These are phyloP conservation scores for Pyrrhoderma lamaoense DNA, from an alignment of 1,284 basidiomycete genomes.

Conservation along the genomic window DNA sequence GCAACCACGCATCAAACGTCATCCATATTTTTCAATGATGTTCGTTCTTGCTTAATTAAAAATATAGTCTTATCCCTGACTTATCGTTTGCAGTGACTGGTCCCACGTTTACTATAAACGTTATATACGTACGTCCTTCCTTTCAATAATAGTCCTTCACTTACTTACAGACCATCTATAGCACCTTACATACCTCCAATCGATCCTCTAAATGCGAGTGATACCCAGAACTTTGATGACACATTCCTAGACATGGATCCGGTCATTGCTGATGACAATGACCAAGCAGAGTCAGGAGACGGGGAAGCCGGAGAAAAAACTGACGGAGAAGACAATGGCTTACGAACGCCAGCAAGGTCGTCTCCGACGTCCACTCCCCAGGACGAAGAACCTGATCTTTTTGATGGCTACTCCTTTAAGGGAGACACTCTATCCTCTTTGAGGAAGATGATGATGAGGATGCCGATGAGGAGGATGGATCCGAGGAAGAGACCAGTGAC, in stretches of 20 bases:
- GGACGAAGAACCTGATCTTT: constrained; percentile 58
- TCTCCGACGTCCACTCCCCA: constrained; percentile 42
- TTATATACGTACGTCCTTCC: constrained; percentile 68
- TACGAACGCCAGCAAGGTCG: constrained; percentile 61
- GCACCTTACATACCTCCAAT: constrained; percentile 97
- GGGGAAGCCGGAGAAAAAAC: constrained; percentile 33
- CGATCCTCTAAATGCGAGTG: constrained; percentile 87
- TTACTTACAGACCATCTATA: constrained; percentile 24
- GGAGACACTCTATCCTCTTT: constrained; percentile 67
- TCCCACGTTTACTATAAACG: constrained; percentile 90
- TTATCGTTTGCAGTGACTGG: constrained; percentile 61
- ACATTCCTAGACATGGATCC: constrained; percentile 94
- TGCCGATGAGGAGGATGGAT: constrained; percentile 36
- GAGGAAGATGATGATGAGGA: constrained; percentile 54
- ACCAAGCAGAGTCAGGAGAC: constrained; percentile 36
- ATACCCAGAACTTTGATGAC: constrained; percentile 97
- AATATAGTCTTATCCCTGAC: constrained; percentile 10
- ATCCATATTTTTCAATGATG: constrained; percentile 97
- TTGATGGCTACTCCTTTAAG: constrained; percentile 89
- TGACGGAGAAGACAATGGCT: constrained; percentile 59
- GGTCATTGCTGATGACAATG: constrained; percentile 67
- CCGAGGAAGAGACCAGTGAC: constrained; percentile 26
- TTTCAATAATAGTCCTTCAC: neutral
- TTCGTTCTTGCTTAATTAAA: constrained; percentile 27
- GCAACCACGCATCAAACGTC: constrained; percentile 88